Percentiles rank a stretch among this genome's conserved stretches.
phyloP scores from a whole-genome alignment of 306 rosid species.

The Phaseolus lunatus region DNA sequence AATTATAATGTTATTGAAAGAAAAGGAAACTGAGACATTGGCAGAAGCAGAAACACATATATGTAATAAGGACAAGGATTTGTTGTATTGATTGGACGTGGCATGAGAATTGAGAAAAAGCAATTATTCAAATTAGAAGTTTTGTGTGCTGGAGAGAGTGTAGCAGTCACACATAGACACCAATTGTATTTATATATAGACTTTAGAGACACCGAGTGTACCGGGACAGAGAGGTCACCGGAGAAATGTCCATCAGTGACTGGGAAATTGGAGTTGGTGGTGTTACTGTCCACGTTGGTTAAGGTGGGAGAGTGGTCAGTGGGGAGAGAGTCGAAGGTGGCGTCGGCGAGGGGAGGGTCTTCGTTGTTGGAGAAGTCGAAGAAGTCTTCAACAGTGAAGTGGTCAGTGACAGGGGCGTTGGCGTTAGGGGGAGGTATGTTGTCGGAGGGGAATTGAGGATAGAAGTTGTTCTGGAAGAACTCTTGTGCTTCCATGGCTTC shows the following conservation, averaged over 20 bases:
- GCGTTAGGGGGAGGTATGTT: slow-evolving; percentile 9
- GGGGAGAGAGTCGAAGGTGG: slow-evolving; percentile 50
- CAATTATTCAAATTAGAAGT: background rate
- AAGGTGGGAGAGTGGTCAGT: slow-evolving; percentile 63
- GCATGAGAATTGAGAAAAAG: background rate
- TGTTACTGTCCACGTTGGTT: slow-evolving; percentile 57
- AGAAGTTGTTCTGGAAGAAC: slow-evolving; percentile 54
- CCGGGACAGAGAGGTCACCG: slow-evolving; percentile 85
- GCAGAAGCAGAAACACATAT: background rate
- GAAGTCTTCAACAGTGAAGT: slow-evolving; percentile 82
- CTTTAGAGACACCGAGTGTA: slow-evolving; percentile 35
- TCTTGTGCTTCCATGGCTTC: slow-evolving; percentile 73
- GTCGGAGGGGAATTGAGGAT: slow-evolving; percentile 54
- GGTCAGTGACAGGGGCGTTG: slow-evolving; percentile 49
- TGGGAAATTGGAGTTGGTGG: slow-evolving; percentile 56
- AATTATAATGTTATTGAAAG: background rate
- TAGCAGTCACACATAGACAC: slow-evolving; percentile 3
- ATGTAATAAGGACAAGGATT: slow-evolving; percentile 31
- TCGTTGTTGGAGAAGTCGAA: slow-evolving; percentile 79
- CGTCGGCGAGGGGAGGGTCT: background rate
- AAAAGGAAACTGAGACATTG: background rate
- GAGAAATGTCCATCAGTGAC: slow-evolving; percentile 59
- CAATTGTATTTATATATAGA: background rate
- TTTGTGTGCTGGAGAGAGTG: background rate
- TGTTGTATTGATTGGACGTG: slow-evolving; percentile 31